Conservation (phyloP, 2,329 filamentous ascomycete genomes). For the Botrytis deweyae region DNA sequence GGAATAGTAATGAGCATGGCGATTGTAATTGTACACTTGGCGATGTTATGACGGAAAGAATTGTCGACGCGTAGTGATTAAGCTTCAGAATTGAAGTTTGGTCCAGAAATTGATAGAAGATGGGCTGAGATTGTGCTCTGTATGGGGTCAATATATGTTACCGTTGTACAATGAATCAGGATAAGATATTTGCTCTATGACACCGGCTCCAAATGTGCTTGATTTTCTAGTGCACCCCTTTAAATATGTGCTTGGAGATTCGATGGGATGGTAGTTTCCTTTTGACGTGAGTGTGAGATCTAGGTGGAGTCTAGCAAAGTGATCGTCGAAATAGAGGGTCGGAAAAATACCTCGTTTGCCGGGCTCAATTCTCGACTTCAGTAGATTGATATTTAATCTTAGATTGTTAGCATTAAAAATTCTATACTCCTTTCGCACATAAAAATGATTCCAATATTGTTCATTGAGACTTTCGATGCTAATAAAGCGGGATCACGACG, state of each 20-base stretch:
- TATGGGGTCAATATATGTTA: not conserved
- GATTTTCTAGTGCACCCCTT: not conserved
- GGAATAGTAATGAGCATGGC: not conserved
- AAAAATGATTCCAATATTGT: too few relatives aligned
- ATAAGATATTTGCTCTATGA: not conserved
- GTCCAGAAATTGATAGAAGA: not conserved
- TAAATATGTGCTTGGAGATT: not conserved
- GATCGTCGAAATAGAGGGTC: not conserved
- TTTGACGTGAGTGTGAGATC: not conserved
- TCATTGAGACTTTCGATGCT: not conserved
- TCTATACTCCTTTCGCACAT: too few relatives aligned
- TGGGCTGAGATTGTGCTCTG: not conserved
- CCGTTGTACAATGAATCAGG: not conserved
- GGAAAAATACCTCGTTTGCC: not conserved
- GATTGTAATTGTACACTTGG: not conserved
- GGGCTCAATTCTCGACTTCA: not conserved
- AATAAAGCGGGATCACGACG: conserved; percentile 2
- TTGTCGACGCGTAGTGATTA: not conserved
- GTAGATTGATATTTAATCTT: too few relatives aligned
- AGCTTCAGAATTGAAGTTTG: not conserved
- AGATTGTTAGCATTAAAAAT: too few relatives aligned
- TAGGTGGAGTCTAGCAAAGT: not conserved
- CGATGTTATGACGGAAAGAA: too few relatives aligned
- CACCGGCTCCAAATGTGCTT: not conserved
- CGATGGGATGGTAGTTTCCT: not conserved